phyloP scores from a whole-genome alignment of 2,329 filamentous ascomycete species.

The Keithomyces neogunnii region DNA sequence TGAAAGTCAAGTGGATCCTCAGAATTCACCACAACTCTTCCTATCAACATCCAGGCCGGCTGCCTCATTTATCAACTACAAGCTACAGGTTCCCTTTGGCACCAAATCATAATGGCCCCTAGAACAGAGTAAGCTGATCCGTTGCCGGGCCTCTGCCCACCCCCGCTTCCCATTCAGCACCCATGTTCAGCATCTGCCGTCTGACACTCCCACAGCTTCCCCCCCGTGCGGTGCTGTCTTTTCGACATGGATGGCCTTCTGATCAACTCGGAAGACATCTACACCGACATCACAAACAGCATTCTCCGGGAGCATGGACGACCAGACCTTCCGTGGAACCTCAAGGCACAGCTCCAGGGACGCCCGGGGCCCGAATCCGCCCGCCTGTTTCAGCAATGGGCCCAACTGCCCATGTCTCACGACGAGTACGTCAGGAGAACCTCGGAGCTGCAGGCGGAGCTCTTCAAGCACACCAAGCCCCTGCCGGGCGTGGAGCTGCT shows the following conservation, averaged over 20 bases:
- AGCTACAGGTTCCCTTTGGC: too few relatives aligned
- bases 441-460: background rate
- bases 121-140: too few relatives aligned
- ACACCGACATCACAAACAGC: background rate
- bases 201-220: background rate
- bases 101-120: too few relatives aligned
- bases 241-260: slow-evolving; percentile 3
- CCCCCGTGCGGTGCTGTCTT: background rate
- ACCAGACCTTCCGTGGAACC: background rate
- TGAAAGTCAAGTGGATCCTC: too few relatives aligned
- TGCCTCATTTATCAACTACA: too few relatives aligned
- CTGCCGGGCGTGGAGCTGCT: background rate
- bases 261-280: background rate
- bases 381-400: background rate
- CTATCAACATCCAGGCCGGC: too few relatives aligned
- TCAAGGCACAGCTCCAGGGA: background rate
- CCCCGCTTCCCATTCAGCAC: too few relatives aligned
- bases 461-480: background rate
- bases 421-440: background rate
- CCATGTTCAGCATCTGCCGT: too few relatives aligned
- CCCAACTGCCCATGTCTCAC: background rate
- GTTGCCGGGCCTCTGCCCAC: too few relatives aligned
- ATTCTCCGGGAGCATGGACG: background rate
- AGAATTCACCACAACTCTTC: too few relatives aligned
- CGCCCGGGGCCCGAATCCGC: background rate